Evolutionary conservation across 768 basidiomycete species (phyloP).

Genomic region (Omphalotus guepiniiformis): DNA sequence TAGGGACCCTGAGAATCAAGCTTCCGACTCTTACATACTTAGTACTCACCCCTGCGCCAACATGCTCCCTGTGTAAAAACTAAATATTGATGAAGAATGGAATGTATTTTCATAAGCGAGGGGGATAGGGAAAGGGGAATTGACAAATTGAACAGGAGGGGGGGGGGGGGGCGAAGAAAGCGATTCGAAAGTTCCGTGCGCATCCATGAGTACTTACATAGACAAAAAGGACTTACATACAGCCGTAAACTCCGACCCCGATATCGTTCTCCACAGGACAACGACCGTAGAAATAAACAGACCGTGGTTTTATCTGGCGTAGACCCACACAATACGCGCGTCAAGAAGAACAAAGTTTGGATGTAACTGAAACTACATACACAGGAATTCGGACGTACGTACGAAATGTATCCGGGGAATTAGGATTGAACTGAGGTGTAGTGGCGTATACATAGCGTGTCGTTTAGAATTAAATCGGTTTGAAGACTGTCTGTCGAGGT

Average conservation of each 20-base stretch:
- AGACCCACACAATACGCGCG: constrained; percentile 26
- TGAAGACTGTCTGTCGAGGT: constrained; percentile 23
- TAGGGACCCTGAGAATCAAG: neutral
- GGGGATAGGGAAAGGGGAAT: neutral
- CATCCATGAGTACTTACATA: constrained; percentile 22
- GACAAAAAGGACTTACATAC: neutral
- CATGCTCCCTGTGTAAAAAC: constrained; percentile 14
- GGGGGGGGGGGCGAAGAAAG: constrained; percentile 31
- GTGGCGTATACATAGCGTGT: constrained; percentile 23
- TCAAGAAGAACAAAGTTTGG: neutral
- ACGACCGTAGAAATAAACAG: constrained; percentile 22
- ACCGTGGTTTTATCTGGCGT: constrained; percentile 26
- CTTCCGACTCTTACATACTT: neutral
- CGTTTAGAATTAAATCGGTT: constrained; percentile 18
- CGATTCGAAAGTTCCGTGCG: constrained; percentile 29
- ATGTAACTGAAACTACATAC: neutral
- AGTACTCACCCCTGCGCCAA: constrained; percentile 27
- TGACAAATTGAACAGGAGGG: constrained; percentile 24
- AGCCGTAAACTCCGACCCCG: constrained; percentile 12
- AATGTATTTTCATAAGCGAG: too few relatives aligned
- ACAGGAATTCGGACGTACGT: constrained; percentile 1
- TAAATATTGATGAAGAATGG: neutral
- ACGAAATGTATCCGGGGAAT: constrained; percentile 22
- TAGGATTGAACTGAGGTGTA: constrained; percentile 19
- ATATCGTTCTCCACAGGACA: too few relatives aligned